Conservation (phyloP, 257 asterid genomes). For the Lavandula angustifolia region DNA sequence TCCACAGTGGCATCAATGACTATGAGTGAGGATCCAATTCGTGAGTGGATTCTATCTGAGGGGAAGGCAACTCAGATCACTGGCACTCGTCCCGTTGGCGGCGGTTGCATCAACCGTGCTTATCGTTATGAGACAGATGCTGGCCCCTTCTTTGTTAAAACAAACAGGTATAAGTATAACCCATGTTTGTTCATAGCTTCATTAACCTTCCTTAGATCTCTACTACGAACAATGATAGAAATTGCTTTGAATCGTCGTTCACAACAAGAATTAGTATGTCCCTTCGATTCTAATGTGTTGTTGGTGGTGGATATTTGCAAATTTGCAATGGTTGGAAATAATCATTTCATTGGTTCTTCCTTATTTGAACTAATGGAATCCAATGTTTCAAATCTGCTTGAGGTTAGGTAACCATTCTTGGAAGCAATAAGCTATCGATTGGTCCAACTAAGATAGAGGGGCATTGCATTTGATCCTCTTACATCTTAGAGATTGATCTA, state of each 20-base stretch:
- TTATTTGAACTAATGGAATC: too few relatives aligned
- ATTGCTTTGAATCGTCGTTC: too few relatives aligned
- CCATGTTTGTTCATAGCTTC: neutral
- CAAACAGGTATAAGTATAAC: slow-evolving; percentile 61
- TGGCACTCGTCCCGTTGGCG: slow-evolving; percentile 79
- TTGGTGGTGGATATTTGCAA: too few relatives aligned
- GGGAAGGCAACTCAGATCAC: slow-evolving; percentile 83
- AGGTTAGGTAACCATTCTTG: too few relatives aligned
- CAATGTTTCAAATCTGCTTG: too few relatives aligned
- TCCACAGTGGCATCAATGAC: slow-evolving; percentile 69
- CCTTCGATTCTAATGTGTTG: too few relatives aligned
- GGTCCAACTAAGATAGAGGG: neutral
- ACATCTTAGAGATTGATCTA: neutral
- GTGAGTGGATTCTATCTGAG: slow-evolving; percentile 87
- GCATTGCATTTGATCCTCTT: neutral
- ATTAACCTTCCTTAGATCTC: neutral
- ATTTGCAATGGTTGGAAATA: too few relatives aligned
- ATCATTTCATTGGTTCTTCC: too few relatives aligned
- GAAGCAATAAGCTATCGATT: slow-evolving; percentile 1
- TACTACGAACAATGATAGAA: neutral
- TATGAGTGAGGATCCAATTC: slow-evolving; percentile 75
- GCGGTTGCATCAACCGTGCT: slow-evolving; percentile 91
- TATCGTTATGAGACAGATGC: slow-evolving; percentile 82
- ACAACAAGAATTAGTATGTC: too few relatives aligned
- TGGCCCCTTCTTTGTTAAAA: slow-evolving; percentile 83